A percentile compares a stretch with the other conserved stretches of the same genome.
Evolutionary conservation across 1,284 basidiomycete genomes (phyloP).

Genomic region (Leccinum griseonigrum): DNA sequence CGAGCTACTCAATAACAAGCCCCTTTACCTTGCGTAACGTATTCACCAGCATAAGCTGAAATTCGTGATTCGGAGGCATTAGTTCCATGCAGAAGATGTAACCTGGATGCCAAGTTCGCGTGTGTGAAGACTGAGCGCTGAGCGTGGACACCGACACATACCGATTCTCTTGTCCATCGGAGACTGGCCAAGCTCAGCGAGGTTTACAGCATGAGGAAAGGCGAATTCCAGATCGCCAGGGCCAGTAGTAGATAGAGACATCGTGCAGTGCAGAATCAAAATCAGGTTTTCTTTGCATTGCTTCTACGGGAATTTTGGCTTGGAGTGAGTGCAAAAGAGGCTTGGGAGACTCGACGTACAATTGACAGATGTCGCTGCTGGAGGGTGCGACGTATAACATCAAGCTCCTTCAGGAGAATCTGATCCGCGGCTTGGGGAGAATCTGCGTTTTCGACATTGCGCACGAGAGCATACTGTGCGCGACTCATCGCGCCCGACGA

Average conservation of each 20-base stretch:
- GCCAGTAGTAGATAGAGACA: constrained; percentile 42
- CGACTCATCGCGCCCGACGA: constrained; percentile 74
- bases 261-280: constrained; percentile 65
- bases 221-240: constrained; percentile 58
- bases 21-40: constrained; percentile 68
- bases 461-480: constrained; percentile 68
- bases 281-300: constrained; percentile 61
- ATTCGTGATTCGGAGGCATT: constrained; percentile 64
- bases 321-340: constrained; percentile 8
- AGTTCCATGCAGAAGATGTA: constrained; percentile 73
- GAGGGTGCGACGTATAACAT: constrained; percentile 51
- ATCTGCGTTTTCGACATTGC: constrained; percentile 59
- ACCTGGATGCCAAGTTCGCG: constrained; percentile 40
- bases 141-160: constrained; percentile 27
- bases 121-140: background rate
- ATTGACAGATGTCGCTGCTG: constrained; percentile 45
- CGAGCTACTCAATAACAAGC: background rate
- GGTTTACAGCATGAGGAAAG: constrained; percentile 64
- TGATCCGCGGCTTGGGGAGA: constrained; percentile 57
- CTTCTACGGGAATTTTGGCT: constrained; percentile 38
- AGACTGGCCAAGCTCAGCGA: constrained; percentile 63
- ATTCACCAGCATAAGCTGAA: constrained; percentile 80
- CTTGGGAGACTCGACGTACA: constrained; percentile 39
- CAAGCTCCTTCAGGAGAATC: constrained; percentile 54
- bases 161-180: constrained; percentile 70